These are phyloP conservation scores for Rhizopus arrhizus DNA, from an alignment of 371 early-diverging fungal genomes.

Conservation along the genomic window DNA sequence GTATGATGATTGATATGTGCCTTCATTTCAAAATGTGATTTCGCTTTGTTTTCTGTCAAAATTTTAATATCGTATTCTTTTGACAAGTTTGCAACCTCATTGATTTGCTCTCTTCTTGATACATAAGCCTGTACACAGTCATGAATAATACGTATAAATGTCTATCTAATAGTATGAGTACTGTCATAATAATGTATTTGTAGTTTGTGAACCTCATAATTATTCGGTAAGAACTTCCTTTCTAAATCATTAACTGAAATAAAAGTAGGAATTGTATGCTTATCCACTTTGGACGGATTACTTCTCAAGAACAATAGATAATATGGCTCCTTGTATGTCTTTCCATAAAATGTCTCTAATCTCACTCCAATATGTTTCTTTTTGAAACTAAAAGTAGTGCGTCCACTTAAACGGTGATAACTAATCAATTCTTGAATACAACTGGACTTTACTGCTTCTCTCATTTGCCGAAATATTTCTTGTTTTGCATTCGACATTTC, in stretches of 20 bases:
- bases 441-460: conserved; percentile 27
- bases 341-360: conserved; percentile 50
- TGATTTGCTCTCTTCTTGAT: conserved; percentile 35
- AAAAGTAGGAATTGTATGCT: conserved; percentile 43
- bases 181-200: background rate
- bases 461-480: conserved; percentile 36
- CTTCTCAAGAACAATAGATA: conserved; percentile 30
- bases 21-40: background rate
- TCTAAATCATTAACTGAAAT: conserved; percentile 31
- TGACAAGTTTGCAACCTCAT: conserved; percentile 18
- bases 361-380: conserved; percentile 31
- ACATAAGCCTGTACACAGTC: conserved; percentile 44
- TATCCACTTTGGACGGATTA: conserved; percentile 10
- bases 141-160: conserved; percentile 41
- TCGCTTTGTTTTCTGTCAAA: background rate
- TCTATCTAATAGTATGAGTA: conserved; percentile 15
- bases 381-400: conserved; percentile 35
- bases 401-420: conserved; percentile 40
- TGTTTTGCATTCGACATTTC: background rate
- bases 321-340: conserved; percentile 38
- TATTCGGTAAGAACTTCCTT: conserved; percentile 26
- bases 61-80: conserved; percentile 4
- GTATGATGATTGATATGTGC: background rate
- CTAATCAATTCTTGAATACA: conserved; percentile 39
- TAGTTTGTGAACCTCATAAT: conserved; percentile 22